Base-by-base conservation (phyloP, 768 basidiomycete genomes). In the Suillus americanus region DNA sequence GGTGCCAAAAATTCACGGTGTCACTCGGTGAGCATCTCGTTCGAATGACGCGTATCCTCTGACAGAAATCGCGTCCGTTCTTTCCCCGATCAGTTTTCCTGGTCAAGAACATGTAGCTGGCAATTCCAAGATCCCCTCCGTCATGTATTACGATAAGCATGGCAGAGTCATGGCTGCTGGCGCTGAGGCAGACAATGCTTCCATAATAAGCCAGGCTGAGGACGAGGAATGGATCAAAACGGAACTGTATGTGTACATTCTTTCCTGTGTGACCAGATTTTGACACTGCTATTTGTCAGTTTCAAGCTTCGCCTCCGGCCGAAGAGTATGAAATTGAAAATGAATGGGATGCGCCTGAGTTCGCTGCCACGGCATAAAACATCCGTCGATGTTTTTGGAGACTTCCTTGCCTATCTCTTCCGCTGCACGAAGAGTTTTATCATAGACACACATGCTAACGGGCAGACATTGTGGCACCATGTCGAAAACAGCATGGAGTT, bases 81-180 rank as follows among this genome's bases (percentile, higher is more conserved):
- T 66, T 66, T 62, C 69, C 62, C 65, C 62, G 67, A 66, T 30
- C 66, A 92, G 91, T 64, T 93, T 92, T 64, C 91, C 91, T 10
- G 91, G 91, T 20, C 91, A 92, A 76, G 91, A 93, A 75, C 90
- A 93, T 81, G 89, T 91, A 56, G 90, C 88, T 16, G 91, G 91
- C 45, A 93, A 92, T 73, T 88, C 89, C 64, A 93, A 93, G 79
- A 92, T 93, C 70, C 91, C 91, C 45, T 87, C 91, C 28, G 74
- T 89, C 30, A 84, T 93, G 75, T 92, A 86, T 72, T 92, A 92
- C 68, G 89, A 92, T 70, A 80, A 77, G 67, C 73, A 81, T 54
- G 91, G 91, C 7, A 80, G 75, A 65, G 82, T 92, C 81, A 86
- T 84, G 77, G 88, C 84, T 50, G 90, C 89, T 5, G 90, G 91